These are phyloP conservation scores for Rhododendron vialii DNA, from an alignment of 148 eudicot species.

Conservation along the genomic window DNA sequence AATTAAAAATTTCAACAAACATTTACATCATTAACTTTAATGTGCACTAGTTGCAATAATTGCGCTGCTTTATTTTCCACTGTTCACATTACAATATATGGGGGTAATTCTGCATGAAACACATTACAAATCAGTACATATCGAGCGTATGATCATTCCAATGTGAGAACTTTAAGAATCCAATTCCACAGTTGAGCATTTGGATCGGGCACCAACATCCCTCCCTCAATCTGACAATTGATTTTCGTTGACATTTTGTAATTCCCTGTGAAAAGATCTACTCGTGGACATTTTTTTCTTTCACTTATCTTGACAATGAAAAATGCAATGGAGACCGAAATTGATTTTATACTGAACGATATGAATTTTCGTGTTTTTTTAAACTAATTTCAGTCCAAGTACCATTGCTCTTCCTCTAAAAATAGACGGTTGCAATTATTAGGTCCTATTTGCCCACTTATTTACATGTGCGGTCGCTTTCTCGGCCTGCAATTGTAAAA, in stretches of 20 bases:
- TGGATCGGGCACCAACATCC: background rate
- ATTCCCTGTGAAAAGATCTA: no score
- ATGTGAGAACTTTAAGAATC: background rate
- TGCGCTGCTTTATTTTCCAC: background rate
- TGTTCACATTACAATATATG: background rate
- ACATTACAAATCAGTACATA: background rate
- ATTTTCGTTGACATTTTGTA: background rate
- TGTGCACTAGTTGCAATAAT: no score
- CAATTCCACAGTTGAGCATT: background rate
- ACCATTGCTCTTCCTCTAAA: background rate
- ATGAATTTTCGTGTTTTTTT: no score
- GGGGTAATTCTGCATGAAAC: background rate
- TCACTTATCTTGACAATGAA: background rate
- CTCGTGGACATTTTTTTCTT: background rate
- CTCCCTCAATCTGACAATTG: background rate
- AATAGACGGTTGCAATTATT: background rate
- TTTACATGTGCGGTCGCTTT: conserved; percentile 32
- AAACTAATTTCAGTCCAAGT: background rate
- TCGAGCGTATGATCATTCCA: background rate
- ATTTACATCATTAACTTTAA: no score
- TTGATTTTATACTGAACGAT: no score
- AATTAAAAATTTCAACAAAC: no score
- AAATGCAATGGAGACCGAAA: background rate
- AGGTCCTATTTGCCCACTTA: conserved; percentile 26
- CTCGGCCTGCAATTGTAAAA: conserved; percentile 35